These are phyloP conservation scores for Raddia distichophylla DNA, from an alignment of 176 grass and related monocot species.

Conservation along the genomic window DNA sequence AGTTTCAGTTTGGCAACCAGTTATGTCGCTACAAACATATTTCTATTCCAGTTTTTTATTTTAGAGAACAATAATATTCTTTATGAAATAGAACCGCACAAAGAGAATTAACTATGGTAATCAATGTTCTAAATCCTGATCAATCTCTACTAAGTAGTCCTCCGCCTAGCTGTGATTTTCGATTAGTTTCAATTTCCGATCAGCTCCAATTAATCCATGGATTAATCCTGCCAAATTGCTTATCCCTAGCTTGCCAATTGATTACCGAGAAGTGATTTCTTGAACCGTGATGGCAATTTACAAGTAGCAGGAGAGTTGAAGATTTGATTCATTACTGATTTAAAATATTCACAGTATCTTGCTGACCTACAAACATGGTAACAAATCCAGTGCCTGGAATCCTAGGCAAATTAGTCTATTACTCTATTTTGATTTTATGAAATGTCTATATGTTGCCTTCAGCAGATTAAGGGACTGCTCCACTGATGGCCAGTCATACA, in stretches of 20 bases:
- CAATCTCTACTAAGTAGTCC: too few relatives aligned
- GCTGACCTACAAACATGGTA: not conserved
- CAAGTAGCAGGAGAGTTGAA: not conserved
- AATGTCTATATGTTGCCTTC: conserved; percentile 17
- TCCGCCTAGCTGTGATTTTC: too few relatives aligned
- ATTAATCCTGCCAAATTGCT: too few relatives aligned
- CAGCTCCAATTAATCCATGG: too few relatives aligned
- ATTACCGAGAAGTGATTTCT: too few relatives aligned
- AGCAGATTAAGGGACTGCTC: conserved; percentile 10
- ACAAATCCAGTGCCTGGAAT: not conserved
- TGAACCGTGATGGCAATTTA: not conserved
- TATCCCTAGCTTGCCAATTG: too few relatives aligned
- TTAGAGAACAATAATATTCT: not conserved
- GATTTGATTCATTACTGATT: not conserved
- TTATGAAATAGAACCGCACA: not conserved
- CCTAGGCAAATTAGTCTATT: not conserved
- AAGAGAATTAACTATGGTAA: not conserved
- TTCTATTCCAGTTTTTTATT: not conserved
- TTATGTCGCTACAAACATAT: not conserved
- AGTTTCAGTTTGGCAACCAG: conserved; percentile 14
- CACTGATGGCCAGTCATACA: not conserved
- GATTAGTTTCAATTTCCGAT: too few relatives aligned
- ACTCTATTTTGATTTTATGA: not conserved
- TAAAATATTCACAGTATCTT: not conserved
- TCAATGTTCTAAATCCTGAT: too few relatives aligned